Evolutionary conservation across 768 basidiomycete genomes (phyloP).

Genomic region (Pleurotus giganteus): DNA sequence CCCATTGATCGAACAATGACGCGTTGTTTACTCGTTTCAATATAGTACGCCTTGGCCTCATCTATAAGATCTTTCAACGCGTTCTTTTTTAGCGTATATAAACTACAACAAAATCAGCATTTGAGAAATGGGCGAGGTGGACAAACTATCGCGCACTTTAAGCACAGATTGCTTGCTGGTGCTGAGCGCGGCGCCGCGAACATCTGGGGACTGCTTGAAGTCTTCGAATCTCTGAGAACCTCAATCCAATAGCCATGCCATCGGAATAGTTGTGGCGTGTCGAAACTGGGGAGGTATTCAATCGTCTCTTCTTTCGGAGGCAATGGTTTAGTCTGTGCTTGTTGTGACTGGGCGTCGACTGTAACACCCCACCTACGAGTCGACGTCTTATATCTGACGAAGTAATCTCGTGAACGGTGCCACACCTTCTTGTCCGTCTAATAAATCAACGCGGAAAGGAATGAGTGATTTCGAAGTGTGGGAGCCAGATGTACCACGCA

Average conservation of each 20-base stretch:
- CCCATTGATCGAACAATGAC: constrained; percentile 4
- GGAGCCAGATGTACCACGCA: neutral
- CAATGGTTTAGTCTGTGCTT: too few relatives aligned
- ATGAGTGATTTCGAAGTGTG: neutral
- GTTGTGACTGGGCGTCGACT: constrained; percentile 15
- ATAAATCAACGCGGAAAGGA: neutral
- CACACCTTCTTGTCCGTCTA: constrained; percentile 44
- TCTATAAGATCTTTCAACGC: neutral
- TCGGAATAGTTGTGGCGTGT: constrained; percentile 38
- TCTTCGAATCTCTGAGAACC: constrained; percentile 21
- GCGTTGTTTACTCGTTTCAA: neutral
- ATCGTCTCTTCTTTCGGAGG: constrained; percentile 33
- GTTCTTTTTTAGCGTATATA: neutral
- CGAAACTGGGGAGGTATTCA: constrained; percentile 41
- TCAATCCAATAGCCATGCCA: constrained; percentile 45
- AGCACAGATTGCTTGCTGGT: neutral
- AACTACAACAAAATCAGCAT: neutral
- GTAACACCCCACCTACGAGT: constrained; percentile 37
- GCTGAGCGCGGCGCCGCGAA: neutral
- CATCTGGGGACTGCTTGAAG: neutral
- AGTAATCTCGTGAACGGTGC: constrained; percentile 38
- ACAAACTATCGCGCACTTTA: neutral
- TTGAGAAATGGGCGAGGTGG: neutral
- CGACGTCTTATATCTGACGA: constrained; percentile 37
- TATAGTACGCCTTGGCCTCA: constrained; percentile 5